Evolutionary conservation across 2,329 filamentous ascomycete genomes (phyloP).

Genomic region (Ceratocystis ficicola): DNA sequence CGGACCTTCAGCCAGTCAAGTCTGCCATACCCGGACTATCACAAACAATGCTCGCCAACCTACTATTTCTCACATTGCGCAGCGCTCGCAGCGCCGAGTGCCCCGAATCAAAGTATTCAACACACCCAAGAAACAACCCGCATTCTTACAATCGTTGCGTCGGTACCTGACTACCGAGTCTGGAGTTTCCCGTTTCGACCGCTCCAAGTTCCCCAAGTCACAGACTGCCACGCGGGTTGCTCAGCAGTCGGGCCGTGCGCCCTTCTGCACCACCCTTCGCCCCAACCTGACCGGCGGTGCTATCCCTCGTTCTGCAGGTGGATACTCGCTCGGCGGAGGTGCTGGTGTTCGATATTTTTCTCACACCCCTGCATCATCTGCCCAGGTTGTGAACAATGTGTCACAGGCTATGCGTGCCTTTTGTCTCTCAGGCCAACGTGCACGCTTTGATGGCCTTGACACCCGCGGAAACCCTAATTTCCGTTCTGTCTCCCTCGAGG

Average conservation of each 20-base stretch:
- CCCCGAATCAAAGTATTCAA: slow-evolving; percentile 21
- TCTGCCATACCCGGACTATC: slow-evolving; percentile 37
- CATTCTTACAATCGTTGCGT: slow-evolving; percentile 18
- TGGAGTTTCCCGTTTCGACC: slow-evolving; percentile 20
- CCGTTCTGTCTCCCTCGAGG: slow-evolving; percentile 60
- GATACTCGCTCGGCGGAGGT: slow-evolving; percentile 58
- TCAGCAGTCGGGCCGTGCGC: slow-evolving; percentile 53
- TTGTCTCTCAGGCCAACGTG: slow-evolving; percentile 79
- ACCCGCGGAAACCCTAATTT: slow-evolving; percentile 65
- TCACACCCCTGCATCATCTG: slow-evolving; percentile 69
- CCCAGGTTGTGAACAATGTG: slow-evolving; percentile 91
- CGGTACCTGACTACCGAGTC: slow-evolving; percentile 21
- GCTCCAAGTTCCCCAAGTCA: slow-evolving; percentile 20
- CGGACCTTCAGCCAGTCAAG: slow-evolving; percentile 34
- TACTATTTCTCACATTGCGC: slow-evolving; percentile 39
- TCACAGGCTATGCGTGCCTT: slow-evolving; percentile 86
- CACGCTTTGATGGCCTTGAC: slow-evolving; percentile 69
- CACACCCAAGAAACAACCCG: slow-evolving; percentile 17
- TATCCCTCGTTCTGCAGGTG: slow-evolving; percentile 71
- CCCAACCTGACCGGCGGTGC: slow-evolving; percentile 86
- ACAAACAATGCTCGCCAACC: slow-evolving; percentile 38
- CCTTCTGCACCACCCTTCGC: slow-evolving; percentile 77
- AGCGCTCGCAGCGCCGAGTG: slow-evolving; percentile 39
- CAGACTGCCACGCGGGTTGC: slow-evolving; percentile 20
- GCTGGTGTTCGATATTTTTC: slow-evolving; percentile 69